Evolutionary conservation across 495 filamentous ascomycete genomes (phyloP), one percentile per base, ranked within the genome.

Genomic region (Neurospora sp.): DNA sequence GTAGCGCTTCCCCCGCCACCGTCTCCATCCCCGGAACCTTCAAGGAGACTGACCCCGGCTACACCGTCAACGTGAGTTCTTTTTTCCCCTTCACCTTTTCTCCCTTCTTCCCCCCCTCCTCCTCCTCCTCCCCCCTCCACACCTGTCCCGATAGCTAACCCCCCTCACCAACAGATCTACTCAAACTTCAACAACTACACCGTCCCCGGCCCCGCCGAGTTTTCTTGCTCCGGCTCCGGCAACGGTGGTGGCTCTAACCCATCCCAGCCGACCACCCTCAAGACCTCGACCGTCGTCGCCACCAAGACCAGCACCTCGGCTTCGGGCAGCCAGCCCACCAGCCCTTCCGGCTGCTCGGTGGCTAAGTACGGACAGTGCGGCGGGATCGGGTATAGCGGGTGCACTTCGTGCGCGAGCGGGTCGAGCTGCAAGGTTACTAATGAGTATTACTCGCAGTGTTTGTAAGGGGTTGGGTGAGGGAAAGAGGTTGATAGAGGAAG

Each of bases 11-110:
- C 27, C 87, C 87, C 1, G 82, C 83, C 0, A 84, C 83, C 2
- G 87, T 83, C n/a, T 74, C 80, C 44, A 90, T 89, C 69, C 88
- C 87, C 1, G 88, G 88, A 1, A 83, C 83, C 66, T 84, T 90
- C 81, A 86, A 86, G 74, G 81, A 81, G 3, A 85, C 83, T 2
- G 88, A 90, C 70, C 85, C 88, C 0, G 88, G 88, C 38, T 89
- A 87, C 74, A 86, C 84, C 1, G 86, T 79, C 62, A 86, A 82
- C 74, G 80, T 82, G 69, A 54, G 73, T 59, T 20, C 8, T 8
- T 20, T 16, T 27, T 41, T 69, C 10, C 16, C 2, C 31, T 35
- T n/a, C 35, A 31, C 35, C 35, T 35, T 35, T 44, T 11, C 12
- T 16, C 12, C 20, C 12, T 27, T 31, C 14, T 42, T 18, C 41